Percentiles rank a stretch among this genome's conserved stretches.
Conservation (phyloP, 108 stramenopile species). For the Discostella stelligeroides region DNA sequence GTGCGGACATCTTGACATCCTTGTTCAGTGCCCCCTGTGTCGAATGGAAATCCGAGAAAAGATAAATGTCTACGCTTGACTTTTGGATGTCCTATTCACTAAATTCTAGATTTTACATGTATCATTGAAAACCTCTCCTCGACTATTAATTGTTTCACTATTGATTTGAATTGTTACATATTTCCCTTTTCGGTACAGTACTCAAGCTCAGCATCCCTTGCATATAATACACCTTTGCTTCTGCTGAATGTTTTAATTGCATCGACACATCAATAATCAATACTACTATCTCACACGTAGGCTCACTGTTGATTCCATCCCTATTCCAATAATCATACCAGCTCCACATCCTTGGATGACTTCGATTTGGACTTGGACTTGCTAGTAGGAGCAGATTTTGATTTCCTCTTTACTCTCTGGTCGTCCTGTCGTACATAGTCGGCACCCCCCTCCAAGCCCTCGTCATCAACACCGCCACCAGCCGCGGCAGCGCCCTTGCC, state of each 20-base stretch:
- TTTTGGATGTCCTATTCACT: too few species aligned
- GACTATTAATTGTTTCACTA: too few species aligned
- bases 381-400: neutral
- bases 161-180: too few species aligned
- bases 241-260: too few species aligned
- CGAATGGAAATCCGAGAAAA: constrained; percentile 29
- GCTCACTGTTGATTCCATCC: neutral
- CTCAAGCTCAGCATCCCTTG: too few species aligned
- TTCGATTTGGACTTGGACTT: neutral
- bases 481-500: neutral
- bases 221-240: too few species aligned
- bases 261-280: too few species aligned
- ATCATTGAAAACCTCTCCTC: too few species aligned
- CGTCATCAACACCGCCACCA: neutral
- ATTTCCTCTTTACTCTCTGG: neutral
- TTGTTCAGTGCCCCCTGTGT: constrained; percentile 39
- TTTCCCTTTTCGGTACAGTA: too few species aligned
- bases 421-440: neutral
- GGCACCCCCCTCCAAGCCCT: neutral
- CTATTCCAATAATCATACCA: neutral
- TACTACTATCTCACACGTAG: neutral
- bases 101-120: too few species aligned
- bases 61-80: constrained; percentile 25
- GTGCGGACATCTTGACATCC: constrained; percentile 23
- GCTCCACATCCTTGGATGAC: neutral